phyloP scores from a whole-genome alignment of 306 rosid species.

The Sesbania bispinosa region DNA sequence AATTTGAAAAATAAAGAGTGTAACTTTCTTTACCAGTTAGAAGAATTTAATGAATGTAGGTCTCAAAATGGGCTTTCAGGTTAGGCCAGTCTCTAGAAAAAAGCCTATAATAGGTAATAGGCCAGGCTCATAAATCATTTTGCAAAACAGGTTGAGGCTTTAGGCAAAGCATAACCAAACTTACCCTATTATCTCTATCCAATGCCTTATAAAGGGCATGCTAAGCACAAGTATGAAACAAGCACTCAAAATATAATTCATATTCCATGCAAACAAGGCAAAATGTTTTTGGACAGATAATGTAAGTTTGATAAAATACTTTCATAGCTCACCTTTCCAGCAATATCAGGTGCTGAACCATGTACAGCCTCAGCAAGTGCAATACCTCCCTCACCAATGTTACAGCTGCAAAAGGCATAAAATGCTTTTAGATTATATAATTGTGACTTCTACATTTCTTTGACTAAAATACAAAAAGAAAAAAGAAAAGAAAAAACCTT shows the following conservation, averaged over 20 bases:
- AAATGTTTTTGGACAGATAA: background rate
- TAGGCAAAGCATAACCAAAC: background rate
- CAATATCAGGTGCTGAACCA: slow-evolving; percentile 99
- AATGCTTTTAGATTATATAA: slow-evolving; percentile 29
- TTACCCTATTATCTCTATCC: background rate
- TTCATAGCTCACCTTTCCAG: slow-evolving; percentile 77
- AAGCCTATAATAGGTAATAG: background rate
- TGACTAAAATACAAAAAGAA: background rate
- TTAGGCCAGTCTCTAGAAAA: background rate
- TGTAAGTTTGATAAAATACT: background rate
- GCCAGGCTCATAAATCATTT: background rate
- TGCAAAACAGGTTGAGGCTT: background rate
- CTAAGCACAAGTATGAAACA: background rate
- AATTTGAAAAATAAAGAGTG: background rate
- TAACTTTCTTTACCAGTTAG: background rate
- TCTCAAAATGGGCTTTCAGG: background rate
- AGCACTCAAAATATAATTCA: background rate
- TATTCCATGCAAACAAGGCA: background rate
- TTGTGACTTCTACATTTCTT: background rate
- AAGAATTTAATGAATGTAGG: background rate
- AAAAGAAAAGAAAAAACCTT: slow-evolving; percentile 44
- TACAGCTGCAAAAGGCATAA: slow-evolving; percentile 54
- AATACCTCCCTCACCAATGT: slow-evolving; percentile 97
- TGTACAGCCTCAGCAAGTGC: slow-evolving; percentile 99
- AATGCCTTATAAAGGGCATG: background rate